Evolutionary conservation across 1,139 yeast species (phyloP).

Genomic region (Geotrichum histeridarum): DNA sequence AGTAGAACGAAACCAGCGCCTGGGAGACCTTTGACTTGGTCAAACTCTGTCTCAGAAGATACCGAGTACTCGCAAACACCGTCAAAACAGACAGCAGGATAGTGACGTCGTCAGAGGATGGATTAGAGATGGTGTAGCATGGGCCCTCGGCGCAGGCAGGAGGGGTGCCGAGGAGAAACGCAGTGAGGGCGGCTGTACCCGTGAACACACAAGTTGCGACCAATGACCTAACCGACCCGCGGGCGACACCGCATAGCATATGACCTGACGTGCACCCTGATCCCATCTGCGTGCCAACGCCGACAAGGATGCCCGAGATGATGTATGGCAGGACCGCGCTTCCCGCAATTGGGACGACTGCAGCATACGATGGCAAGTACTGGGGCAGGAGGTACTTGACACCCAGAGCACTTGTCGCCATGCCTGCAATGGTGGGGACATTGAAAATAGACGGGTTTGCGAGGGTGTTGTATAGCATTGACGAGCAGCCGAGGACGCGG

Average conservation of each 20-base stretch:
- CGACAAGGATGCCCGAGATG: slow-evolving; percentile 41
- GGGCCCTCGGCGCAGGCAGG: slow-evolving; percentile 23
- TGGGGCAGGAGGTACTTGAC: slow-evolving; percentile 31
- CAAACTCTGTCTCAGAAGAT: slow-evolving; percentile 20
- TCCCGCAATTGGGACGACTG: slow-evolving; percentile 21
- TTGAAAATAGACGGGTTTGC: slow-evolving; percentile 27
- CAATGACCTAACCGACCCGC: slow-evolving; percentile 42
- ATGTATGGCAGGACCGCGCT: slow-evolving; percentile 18
- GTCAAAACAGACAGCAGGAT: slow-evolving; percentile 19
- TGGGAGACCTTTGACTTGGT: slow-evolving; percentile 21
- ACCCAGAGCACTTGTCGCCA: slow-evolving; percentile 30
- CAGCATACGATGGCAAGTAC: slow-evolving; percentile 29
- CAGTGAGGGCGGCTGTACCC: slow-evolving; percentile 34
- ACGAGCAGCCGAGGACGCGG: slow-evolving; percentile 44
- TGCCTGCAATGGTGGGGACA: slow-evolving; percentile 34
- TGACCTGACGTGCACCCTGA: slow-evolving; percentile 52
- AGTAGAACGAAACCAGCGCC: slow-evolving; percentile 31
- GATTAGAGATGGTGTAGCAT: slow-evolving; percentile 22
- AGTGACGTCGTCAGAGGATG: slow-evolving; percentile 19
- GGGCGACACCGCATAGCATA: slow-evolving; percentile 45
- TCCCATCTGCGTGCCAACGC: slow-evolving; percentile 45
- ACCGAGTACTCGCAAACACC: slow-evolving; percentile 16
- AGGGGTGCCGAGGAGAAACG: slow-evolving; percentile 25
- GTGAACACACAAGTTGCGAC: slow-evolving; percentile 42
- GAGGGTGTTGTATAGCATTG: slow-evolving; percentile 37